Conservation (phyloP, 208 protist genomes). For the Borovskyia barvae region DNA sequence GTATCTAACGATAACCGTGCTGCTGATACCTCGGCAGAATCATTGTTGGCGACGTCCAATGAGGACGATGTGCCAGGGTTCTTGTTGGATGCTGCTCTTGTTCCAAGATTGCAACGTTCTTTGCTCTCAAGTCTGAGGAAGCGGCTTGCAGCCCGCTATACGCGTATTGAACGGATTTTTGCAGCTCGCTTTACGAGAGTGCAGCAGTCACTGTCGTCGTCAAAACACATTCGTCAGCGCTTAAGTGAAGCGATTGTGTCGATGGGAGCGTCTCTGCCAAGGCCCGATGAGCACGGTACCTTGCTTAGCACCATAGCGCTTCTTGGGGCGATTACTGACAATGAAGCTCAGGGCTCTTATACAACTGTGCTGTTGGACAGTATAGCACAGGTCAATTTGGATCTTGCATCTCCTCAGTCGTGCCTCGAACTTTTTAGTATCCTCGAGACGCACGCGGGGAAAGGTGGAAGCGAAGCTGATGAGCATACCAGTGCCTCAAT, state of each 20-base stretch:
- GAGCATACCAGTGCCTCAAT: constrained; percentile 26
- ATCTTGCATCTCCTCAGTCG: constrained; percentile 32
- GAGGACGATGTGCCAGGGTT: constrained; percentile 10
- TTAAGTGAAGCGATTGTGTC: constrained; percentile 39
- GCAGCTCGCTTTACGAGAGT: constrained; percentile 17
- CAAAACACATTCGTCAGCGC: constrained; percentile 49
- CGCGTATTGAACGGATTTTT: constrained; percentile 11
- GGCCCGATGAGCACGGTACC: constrained; percentile 16
- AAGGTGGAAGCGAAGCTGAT: constrained; percentile 4
- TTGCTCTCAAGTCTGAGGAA: background rate
- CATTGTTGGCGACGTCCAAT: background rate
- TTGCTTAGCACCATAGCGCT: constrained; percentile 41
- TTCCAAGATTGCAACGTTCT: background rate
- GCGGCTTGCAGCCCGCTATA: background rate
- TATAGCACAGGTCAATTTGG: constrained; percentile 36
- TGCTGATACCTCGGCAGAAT: background rate
- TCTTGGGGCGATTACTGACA: constrained; percentile 24
- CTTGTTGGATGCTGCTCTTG: constrained; percentile 5
- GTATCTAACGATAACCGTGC: constrained; percentile 31
- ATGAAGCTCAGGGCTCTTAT: constrained; percentile 24
- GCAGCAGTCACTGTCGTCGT: constrained; percentile 22
- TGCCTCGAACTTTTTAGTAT: constrained; percentile 64
- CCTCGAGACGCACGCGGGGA: constrained; percentile 31
- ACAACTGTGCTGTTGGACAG: constrained; percentile 48
- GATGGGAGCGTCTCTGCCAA: constrained; percentile 35